Evolutionary conservation across 2,329 filamentous ascomycete genomes (phyloP).

Genomic region (Fusarium equiseti): DNA sequence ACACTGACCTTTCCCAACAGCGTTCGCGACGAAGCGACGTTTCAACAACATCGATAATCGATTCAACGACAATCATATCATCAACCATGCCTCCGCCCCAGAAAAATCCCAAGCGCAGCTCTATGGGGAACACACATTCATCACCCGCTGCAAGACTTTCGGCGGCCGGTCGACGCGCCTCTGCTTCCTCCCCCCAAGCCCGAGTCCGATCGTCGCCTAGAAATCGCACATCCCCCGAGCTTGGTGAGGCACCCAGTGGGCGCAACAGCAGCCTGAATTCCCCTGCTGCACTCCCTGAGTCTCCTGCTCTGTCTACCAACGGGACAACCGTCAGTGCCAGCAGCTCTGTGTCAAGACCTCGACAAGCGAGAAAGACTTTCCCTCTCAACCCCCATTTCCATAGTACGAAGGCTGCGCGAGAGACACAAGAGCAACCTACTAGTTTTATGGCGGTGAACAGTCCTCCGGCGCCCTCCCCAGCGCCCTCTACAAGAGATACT

Average conservation of each 20-base stretch:
- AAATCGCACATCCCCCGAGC: neutral
- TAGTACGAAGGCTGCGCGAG: neutral
- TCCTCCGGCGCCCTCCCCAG: neutral
- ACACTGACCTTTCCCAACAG: conserved; percentile 9
- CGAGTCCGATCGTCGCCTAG: conserved; percentile 10
- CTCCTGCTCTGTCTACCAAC: neutral
- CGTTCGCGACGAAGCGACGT: conserved; percentile 31
- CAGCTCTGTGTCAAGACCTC: neutral
- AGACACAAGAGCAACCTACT: neutral
- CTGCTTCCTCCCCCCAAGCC: neutral
- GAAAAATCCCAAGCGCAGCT: neutral
- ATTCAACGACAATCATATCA: conserved; percentile 12
- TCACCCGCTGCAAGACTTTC: neutral
- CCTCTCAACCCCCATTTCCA: neutral
- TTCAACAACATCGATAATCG: conserved; percentile 16
- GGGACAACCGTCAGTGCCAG: neutral
- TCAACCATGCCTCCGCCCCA: conserved; percentile 20
- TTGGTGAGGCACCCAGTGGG: neutral
- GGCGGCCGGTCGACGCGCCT: neutral
- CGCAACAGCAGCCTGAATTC: neutral
- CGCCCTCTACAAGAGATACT: neutral
- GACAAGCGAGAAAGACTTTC: neutral
- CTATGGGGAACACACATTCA: neutral
- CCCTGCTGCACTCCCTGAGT: neutral
- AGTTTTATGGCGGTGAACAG: neutral